Base-by-base conservation (phyloP, 805 yeast genomes). In the Citeromyces nyonsensis region DNA sequence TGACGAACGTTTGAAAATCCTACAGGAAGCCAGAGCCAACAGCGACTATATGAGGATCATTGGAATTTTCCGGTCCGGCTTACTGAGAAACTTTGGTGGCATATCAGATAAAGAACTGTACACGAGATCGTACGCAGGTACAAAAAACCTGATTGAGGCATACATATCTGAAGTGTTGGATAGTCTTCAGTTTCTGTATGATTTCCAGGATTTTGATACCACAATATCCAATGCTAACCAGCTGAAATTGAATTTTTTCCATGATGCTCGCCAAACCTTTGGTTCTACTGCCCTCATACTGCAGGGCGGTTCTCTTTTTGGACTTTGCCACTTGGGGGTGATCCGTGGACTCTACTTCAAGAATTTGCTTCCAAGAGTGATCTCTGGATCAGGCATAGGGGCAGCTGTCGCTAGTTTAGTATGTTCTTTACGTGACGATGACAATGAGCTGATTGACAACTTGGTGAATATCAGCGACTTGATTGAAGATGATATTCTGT, bases 291-390 rank as follows among this genome's bases (percentile, higher is more conserved):
- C 96, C 0, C 59, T 91, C 35, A 70, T 88, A 26, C 58, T 91
- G 15, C 96, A 91, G 53, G 98, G 98, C 20, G 97, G 98, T 2
- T 80, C 96, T 0, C 56, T 91, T 14, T 91, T 88, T 56, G 97
- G 98, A 0, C 57, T 91, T 38, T 86, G 94, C 44, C 98, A 91
- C 51, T 49, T 91, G 25, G 98, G 98, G 2, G 95, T 86, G 1
- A 81, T 88, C 6, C 78, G 79, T 39, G 88, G 91, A 0, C 59
- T 91, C n/a, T 69, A 77, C 38, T 66, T 67, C 40, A 73, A 78
- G 39, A 77, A 80, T 1, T 55, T 86, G 26, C 58, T 91, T 33
- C 98, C 98, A 0, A 58, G 79, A 28, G 80, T 91, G 2, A 72
- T 88, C 14, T 81, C 88, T 5, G 98, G 98, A 0, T 79, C 86